These are phyloP conservation scores for Leishmania arabica DNA, from an alignment of 208 protist species.

Conservation along the genomic window DNA sequence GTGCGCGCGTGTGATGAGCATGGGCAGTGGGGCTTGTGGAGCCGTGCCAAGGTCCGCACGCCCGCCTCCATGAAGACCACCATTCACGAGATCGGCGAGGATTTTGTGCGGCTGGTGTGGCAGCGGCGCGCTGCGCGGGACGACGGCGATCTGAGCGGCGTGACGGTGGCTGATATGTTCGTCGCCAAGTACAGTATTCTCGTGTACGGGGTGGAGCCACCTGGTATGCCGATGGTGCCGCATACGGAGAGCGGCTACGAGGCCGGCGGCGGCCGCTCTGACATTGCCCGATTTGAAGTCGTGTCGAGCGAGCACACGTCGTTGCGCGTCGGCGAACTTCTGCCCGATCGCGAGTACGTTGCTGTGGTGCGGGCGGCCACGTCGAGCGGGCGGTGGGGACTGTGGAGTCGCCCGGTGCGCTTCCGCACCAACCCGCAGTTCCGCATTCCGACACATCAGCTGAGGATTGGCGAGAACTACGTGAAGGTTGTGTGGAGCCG, in stretches of 20 bases:
- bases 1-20: slow-evolving; percentile 86
- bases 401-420: slow-evolving; percentile 84
- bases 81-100: slow-evolving; percentile 92
- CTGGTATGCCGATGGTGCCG: slow-evolving; percentile 25
- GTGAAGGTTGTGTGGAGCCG: slow-evolving; percentile 85
- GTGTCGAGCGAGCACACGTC: slow-evolving; percentile 87
- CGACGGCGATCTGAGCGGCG: slow-evolving; percentile 28
- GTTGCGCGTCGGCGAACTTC: slow-evolving; percentile 68
- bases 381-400: slow-evolving; percentile 79
- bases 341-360: slow-evolving; percentile 87
- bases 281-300: slow-evolving; percentile 55
- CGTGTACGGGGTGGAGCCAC: slow-evolving; percentile 64
- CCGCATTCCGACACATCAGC: slow-evolving; percentile 82
- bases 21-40: slow-evolving; percentile 90
- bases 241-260: slow-evolving; percentile 75
- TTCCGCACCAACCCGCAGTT: slow-evolving; percentile 92
- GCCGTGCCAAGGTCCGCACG: slow-evolving; percentile 74
- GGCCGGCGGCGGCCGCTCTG: slow-evolving; percentile 64
- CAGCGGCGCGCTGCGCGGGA: slow-evolving; percentile 44
- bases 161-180: slow-evolving; percentile 63
- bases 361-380: slow-evolving; percentile 88
- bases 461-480: slow-evolving; percentile 94
- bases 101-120: slow-evolving; percentile 92
- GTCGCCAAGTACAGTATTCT: slow-evolving; percentile 83
- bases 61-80: slow-evolving; percentile 75